Percentiles rank a stretch among this genome's conserved stretches.
Conservation (phyloP, 2,329 filamentous ascomycete species). For the Alternaria alternata region DNA sequence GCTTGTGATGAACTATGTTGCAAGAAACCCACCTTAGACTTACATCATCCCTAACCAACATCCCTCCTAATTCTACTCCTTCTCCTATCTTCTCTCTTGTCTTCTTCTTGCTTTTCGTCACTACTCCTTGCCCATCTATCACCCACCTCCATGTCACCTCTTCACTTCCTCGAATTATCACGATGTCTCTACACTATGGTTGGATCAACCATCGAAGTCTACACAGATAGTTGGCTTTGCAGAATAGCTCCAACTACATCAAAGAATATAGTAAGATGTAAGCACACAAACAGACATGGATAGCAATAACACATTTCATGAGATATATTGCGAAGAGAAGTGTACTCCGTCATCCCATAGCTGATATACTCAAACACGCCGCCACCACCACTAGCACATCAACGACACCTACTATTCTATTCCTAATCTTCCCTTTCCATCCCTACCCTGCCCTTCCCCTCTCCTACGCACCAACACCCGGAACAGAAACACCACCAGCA, state of each 20-base stretch:
- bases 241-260: neutral
- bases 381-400: neutral
- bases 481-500: neutral
- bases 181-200: too few species aligned
- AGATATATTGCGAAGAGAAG: neutral
- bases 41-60: too few species aligned
- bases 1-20: too few species aligned
- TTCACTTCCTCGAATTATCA: accelerated
- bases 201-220: too few species aligned
- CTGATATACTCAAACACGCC: neutral
- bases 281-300: neutral
- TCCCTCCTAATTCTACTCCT: too few species aligned
- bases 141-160: accelerated
- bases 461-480: neutral
- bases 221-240: neutral
- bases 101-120: too few species aligned
- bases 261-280: neutral
- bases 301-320: neutral
- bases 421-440: neutral
- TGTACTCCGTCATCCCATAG: too few species aligned
- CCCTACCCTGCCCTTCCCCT: too few species aligned
- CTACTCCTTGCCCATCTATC: too few species aligned
- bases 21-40: neutral
- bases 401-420: too few species aligned
- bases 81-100: too few species aligned